Evolutionary conservation across 805 yeast genomes (phyloP), one percentile per base, ranked within the genome.

Genomic region (Candida krabiensis): DNA sequence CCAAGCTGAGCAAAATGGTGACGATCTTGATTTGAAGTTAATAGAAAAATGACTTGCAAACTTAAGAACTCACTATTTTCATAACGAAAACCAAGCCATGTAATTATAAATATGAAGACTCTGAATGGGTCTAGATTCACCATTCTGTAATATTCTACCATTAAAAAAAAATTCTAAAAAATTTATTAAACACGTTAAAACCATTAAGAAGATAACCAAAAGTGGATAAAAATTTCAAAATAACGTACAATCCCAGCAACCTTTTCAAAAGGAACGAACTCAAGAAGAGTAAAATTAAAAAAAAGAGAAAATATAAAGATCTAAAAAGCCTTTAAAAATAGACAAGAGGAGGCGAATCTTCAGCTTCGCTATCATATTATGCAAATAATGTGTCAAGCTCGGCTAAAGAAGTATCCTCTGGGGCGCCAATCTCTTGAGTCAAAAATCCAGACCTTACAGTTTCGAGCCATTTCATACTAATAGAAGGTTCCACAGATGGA

Each of bases 401-500:
- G 31, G 86, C 83, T 53, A 84, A 68, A 18, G 88, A 79, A 19
- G 81, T 71, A 48, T 83, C 84, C 63, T 86, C 95, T 6, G 95
- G 95, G 25, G 84, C 70, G 23, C 79, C 83, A 49, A 86, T 84
- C 44, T 85, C 91, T 56, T 83, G 86, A 35, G 83, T 73, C 56
- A 85, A 68, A 58, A 86, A 86, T 8, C 95, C 95, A 16, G 83
- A 77, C 53, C 87, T 71, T 30, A 85, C 80, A 25, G 84, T 83
- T 56, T 79, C 76, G 39, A 80, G 61, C 95, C 95, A 86, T 56
- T 75, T 76, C 46, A 73, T 69, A 56, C 79, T 74, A 16, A 68
- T 66, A 9, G 64, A 48, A 35, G 62, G 56, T 42, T 56, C 66
- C 24, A 60, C 58, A 23, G 63, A 55, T 15, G 63, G 59, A 46